These are phyloP conservation scores for Salix dunnii DNA, from an alignment of 345 rosid genomes.

Conservation along the genomic window DNA sequence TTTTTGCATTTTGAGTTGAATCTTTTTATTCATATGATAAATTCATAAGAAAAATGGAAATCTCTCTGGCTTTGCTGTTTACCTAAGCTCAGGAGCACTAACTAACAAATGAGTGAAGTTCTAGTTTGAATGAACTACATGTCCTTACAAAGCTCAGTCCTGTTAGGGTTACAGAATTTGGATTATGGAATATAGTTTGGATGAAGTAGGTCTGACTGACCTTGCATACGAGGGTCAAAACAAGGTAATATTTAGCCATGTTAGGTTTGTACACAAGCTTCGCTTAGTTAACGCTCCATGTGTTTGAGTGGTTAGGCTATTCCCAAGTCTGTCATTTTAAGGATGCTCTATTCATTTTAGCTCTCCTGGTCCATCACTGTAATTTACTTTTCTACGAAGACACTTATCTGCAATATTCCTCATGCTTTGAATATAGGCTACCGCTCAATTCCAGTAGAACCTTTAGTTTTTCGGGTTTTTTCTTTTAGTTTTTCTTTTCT, in stretches of 20 bases:
- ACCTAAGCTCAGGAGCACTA: neutral
- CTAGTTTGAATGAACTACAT: neutral
- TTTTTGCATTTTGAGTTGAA: neutral
- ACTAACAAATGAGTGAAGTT: neutral
- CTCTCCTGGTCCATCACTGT: neutral
- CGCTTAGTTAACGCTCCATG: neutral
- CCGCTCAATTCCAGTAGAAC: neutral
- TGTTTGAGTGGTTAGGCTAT: neutral
- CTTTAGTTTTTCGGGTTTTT: neutral
- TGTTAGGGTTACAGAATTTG: neutral
- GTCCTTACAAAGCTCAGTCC: neutral
- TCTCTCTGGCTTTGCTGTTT: neutral
- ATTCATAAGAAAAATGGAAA: neutral
- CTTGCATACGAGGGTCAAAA: neutral
- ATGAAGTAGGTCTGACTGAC: neutral
- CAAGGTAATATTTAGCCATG: neutral
- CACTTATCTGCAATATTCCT: neutral
- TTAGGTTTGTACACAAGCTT: neutral
- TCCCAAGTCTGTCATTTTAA: neutral
- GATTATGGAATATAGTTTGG: neutral
- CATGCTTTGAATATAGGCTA: neutral
- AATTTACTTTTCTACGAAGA: neutral
- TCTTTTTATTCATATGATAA: neutral
- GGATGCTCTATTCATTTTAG: neutral
- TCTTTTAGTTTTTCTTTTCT: neutral